Conservation (phyloP, 331 rosid species). For the Spiraea crenata region DNA sequence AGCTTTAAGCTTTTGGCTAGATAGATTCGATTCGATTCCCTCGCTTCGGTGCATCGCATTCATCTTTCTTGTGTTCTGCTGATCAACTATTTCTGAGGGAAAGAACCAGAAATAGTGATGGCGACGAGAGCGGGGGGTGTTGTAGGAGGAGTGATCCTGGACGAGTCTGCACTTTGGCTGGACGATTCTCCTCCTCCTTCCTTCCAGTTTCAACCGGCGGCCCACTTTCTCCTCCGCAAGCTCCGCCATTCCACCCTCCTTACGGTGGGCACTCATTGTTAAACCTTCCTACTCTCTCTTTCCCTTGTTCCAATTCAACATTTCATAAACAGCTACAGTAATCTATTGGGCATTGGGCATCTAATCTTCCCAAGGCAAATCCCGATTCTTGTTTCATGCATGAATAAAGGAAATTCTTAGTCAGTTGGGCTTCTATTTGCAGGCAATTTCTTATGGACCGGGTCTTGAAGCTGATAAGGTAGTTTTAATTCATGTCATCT, state of each 20-base stretch:
- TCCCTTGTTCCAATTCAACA: neutral
- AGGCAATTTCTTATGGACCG: slow-evolving; percentile 50
- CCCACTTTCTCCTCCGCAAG: slow-evolving; percentile 49
- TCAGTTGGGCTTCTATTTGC: slow-evolving; percentile 14
- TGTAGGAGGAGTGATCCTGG: slow-evolving; percentile 58
- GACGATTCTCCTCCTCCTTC: slow-evolving; percentile 10
- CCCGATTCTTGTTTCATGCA: neutral
- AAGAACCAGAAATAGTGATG: slow-evolving; percentile 21
- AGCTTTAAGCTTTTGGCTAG: no score
- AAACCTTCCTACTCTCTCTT: neutral
- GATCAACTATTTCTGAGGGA: no score
- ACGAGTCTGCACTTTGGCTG: slow-evolving; percentile 48
- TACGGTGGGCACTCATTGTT: slow-evolving; percentile 22
- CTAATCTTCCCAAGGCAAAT: neutral
- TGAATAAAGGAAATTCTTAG: neutral
- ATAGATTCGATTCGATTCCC: no score
- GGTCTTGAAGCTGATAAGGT: slow-evolving; percentile 48
- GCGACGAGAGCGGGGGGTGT: slow-evolving; percentile 28
- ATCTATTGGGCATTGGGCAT: neutral
- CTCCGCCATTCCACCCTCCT: slow-evolving; percentile 50
- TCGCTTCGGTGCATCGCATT: no score
- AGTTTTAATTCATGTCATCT: neutral
- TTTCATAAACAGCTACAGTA: neutral
- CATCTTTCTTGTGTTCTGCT: no score
- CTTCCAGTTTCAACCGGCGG: slow-evolving; percentile 26